phyloP scores from a whole-genome alignment of 345 rosid species.

The Euphorbia pulcherrima region DNA sequence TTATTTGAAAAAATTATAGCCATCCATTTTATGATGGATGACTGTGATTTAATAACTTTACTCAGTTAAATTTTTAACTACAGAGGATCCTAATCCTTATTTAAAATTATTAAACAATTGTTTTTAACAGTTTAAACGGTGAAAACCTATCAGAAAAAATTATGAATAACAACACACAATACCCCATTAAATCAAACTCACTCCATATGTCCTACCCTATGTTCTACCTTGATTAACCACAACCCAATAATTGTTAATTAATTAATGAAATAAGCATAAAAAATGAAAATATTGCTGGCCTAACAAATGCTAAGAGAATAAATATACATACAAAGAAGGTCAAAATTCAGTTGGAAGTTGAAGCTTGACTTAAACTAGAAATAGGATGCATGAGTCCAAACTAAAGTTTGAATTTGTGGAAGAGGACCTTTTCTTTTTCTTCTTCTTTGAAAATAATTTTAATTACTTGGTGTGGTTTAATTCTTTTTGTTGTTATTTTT shows the following conservation, averaged over 20 bases:
- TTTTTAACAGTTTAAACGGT: too few relatives aligned
- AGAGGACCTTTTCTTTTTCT: conserved; percentile 4
- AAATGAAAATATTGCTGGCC: background rate
- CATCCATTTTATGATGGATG: too few relatives aligned
- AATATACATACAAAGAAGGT: background rate
- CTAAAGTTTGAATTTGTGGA: background rate
- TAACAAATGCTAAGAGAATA: background rate
- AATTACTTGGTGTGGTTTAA: background rate
- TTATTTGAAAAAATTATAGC: too few relatives aligned
- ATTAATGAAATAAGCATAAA: background rate
- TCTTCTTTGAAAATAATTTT: background rate
- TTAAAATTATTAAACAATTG: too few relatives aligned
- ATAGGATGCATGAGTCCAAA: background rate
- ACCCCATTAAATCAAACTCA: too few relatives aligned
- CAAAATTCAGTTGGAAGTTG: conserved; percentile 11
- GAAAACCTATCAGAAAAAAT: too few relatives aligned
- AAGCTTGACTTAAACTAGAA: background rate
- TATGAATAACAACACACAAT: too few relatives aligned
- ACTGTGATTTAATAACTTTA: too few relatives aligned
- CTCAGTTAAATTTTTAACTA: too few relatives aligned
- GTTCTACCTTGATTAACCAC: background rate
- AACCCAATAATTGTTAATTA: background rate
- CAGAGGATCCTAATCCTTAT: too few relatives aligned
- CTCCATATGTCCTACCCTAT: too few relatives aligned
- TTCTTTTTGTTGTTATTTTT: background rate